Conservation (phyloP, 495 filamentous ascomycete species). For the Penicillium longicatenatum region DNA sequence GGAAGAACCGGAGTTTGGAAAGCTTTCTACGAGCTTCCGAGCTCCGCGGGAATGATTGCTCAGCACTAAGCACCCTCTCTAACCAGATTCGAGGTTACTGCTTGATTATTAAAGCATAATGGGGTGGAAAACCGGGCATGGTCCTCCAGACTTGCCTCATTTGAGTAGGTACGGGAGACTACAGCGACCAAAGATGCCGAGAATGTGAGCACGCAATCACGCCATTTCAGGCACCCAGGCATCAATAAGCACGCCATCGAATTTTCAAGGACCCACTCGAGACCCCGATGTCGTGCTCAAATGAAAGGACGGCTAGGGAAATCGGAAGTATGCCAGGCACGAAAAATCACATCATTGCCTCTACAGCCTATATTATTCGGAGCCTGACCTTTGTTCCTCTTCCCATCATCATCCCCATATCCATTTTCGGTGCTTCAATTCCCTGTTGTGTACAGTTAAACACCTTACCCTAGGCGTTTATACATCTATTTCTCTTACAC, state of each 20-base stretch:
- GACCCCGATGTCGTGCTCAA: not conserved
- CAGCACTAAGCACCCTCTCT: not conserved
- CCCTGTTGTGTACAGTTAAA: conserved; percentile 9
- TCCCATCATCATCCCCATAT: conserved; percentile 31
- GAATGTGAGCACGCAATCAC: conserved; percentile 44
- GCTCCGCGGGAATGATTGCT: not conserved
- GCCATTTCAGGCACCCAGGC: conserved; percentile 1
- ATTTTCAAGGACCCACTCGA: not conserved
- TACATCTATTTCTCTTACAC: conserved; percentile 7
- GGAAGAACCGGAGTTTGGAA: not conserved
- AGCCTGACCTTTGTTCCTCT: conserved; percentile 44
- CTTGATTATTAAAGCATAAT: not conserved
- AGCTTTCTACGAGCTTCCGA: not conserved
- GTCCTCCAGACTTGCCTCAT: not conserved
- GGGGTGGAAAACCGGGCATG: not conserved
- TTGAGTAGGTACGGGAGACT: conserved; percentile 4
- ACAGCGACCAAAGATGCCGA: conserved; percentile 32
- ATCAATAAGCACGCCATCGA: conserved; percentile 1
- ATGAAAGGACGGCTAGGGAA: conserved; percentile 5
- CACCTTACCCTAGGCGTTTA: conserved; percentile 10
- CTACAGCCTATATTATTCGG: not conserved
- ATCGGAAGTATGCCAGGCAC: conserved; percentile 29
- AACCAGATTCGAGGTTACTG: not conserved
- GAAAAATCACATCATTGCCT: conserved; percentile 4
- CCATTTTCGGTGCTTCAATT: conserved; percentile 19